phyloP scores from a whole-genome alignment of 805 yeast species.

The Candida ovalis region DNA sequence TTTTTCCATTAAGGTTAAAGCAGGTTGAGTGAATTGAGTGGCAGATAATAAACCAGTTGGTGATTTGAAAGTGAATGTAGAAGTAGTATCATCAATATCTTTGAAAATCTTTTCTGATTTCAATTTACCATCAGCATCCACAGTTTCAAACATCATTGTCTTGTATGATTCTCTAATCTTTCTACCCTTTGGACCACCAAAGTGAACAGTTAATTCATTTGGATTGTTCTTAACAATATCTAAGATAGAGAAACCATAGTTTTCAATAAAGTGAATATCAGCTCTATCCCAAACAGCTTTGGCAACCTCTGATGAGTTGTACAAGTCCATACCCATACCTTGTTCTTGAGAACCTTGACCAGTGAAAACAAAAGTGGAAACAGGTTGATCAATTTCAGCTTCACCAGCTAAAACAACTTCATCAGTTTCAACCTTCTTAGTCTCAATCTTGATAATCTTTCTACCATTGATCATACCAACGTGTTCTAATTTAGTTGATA shows the following conservation, averaged over 20 bases:
- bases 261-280: slow-evolving; percentile 83
- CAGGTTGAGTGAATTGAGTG: slow-evolving; percentile 99
- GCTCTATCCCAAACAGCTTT: slow-evolving; percentile 97
- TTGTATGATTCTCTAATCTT: slow-evolving; percentile 90
- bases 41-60: slow-evolving; percentile 96
- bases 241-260: slow-evolving; percentile 95
- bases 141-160: slow-evolving; percentile 96
- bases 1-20: slow-evolving; percentile 98
- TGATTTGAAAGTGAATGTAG: slow-evolving; percentile 83
- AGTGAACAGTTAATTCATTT: slow-evolving; percentile 89
- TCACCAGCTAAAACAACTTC: slow-evolving; percentile 82
- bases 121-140: slow-evolving; percentile 76
- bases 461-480: slow-evolving; percentile 99
- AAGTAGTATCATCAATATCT: slow-evolving; percentile 75
- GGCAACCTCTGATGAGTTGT: slow-evolving; percentile 87
- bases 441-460: slow-evolving; percentile 90
- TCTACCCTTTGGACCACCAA: slow-evolving; percentile 98
- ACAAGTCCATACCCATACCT: slow-evolving; percentile 99
- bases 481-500: slow-evolving; percentile 86
- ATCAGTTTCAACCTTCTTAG: slow-evolving; percentile 77
- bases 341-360: slow-evolving; percentile 99
- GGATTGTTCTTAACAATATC: slow-evolving; percentile 96
- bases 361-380: slow-evolving; percentile 93
- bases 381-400: slow-evolving; percentile 99
- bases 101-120: slow-evolving; percentile 94